A percentile compares a stretch with the other conserved stretches of the same genome.
phyloP scores from a whole-genome alignment of 2,329 filamentous ascomycete species.

The Ceratocystis colombiana region DNA sequence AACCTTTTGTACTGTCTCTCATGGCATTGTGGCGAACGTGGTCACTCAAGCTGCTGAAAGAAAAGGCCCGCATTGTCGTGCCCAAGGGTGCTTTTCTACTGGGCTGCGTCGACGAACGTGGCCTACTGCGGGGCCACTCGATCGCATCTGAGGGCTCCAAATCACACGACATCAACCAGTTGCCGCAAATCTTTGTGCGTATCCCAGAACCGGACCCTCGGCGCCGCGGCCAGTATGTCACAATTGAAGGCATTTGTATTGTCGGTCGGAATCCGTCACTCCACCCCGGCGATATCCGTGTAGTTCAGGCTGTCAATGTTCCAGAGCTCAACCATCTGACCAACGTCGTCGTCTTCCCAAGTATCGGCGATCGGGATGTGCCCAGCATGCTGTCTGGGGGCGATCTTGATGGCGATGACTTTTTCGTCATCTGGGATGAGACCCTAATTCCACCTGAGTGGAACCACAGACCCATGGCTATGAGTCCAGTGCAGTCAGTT shows the following conservation, averaged over 20 bases:
- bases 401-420: slow-evolving; percentile 93
- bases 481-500: slow-evolving; percentile 35
- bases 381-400: slow-evolving; percentile 94
- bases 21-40: slow-evolving; percentile 78
- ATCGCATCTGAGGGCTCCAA: slow-evolving; percentile 36
- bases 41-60: slow-evolving; percentile 81
- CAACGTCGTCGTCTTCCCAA: slow-evolving; percentile 80
- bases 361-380: slow-evolving; percentile 70
- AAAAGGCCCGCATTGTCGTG: slow-evolving; percentile 78
- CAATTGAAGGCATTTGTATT: slow-evolving; percentile 70
- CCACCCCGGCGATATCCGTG: slow-evolving; percentile 81
- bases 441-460: slow-evolving; percentile 59
- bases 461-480: slow-evolving; percentile 62
- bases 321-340: slow-evolving; percentile 63
- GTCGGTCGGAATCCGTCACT: slow-evolving; percentile 88
- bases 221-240: slow-evolving; percentile 49
- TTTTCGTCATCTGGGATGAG: slow-evolving; percentile 83
- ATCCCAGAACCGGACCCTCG: slow-evolving; percentile 52
- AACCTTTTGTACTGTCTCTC: slow-evolving; percentile 74
- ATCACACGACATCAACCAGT: slow-evolving; percentile 39
- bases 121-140: slow-evolving; percentile 60
- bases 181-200: slow-evolving; percentile 87
- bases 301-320: slow-evolving; percentile 73
- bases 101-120: slow-evolving; percentile 80
- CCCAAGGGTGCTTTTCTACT: slow-evolving; percentile 78